Percentiles rank a stretch among this genome's conserved stretches.
Evolutionary conservation across 2,329 filamentous ascomycete genomes (phyloP).

Genomic region (Corynespora cassiicola): DNA sequence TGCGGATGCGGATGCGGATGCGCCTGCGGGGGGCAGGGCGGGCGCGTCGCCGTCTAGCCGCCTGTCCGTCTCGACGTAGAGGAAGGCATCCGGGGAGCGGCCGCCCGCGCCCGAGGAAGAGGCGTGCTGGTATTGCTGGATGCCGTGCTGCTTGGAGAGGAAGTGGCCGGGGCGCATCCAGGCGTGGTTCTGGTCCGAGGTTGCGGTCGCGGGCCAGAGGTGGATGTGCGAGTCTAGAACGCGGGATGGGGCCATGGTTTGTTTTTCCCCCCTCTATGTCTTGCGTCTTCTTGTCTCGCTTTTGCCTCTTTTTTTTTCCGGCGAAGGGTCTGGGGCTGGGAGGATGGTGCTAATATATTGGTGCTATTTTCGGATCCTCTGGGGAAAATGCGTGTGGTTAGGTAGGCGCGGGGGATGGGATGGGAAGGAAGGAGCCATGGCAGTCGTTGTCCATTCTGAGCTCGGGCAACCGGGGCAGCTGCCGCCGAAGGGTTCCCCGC

Average conservation of each 20-base stretch:
- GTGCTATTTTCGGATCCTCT: too few species aligned
- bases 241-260: constrained; percentile 33
- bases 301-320: not conserved
- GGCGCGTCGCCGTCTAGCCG: constrained; percentile 22
- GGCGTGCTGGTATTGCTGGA: constrained; percentile 63
- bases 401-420: too few species aligned
- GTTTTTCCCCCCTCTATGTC: too few species aligned
- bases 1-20: not conserved
- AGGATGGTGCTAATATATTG: too few species aligned
- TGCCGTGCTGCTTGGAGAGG: constrained; percentile 69
- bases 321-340: too few species aligned
- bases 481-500: too few species aligned
- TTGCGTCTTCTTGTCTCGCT: not conserved
- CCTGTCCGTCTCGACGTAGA: constrained; percentile 85
- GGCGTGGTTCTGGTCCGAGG: constrained; percentile 66
- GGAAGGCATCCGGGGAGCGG: constrained; percentile 65
- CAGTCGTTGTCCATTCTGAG: too few species aligned
- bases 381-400: too few species aligned
- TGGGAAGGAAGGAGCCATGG: too few species aligned
- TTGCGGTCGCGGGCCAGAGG: constrained; percentile 73
- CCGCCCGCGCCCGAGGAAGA: too few species aligned
- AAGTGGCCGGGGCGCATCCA: constrained; percentile 68
- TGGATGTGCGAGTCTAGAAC: constrained; percentile 94
- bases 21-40: not conserved
- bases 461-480: too few species aligned